A percentile compares a stretch with the other conserved stretches of the same genome.
Evolutionary conservation across 441 rosid genomes (phyloP).

Genomic region (Capsella rubella): DNA sequence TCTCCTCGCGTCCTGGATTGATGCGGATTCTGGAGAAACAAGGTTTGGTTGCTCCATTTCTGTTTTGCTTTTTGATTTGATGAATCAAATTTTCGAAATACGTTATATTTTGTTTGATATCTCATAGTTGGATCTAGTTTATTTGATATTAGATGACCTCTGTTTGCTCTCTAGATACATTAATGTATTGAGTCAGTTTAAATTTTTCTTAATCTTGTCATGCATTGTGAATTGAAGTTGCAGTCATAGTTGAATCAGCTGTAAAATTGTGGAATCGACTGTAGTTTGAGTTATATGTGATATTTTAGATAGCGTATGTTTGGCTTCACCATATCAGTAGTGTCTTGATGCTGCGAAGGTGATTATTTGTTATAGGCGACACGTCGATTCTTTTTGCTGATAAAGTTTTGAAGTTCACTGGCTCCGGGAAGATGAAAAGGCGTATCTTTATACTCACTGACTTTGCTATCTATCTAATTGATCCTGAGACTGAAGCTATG

Average conservation of each 20-base stretch:
- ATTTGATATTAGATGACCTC: not conserved
- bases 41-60: slow-evolving; percentile 50
- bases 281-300: not conserved
- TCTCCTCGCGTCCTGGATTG: slow-evolving; percentile 67
- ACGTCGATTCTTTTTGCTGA: slow-evolving; percentile 79
- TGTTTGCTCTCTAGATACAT: not conserved
- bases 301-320: not conserved
- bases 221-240: slow-evolving; percentile 1
- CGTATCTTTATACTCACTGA: slow-evolving; percentile 79
- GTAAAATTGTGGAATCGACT: not conserved
- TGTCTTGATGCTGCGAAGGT: not conserved
- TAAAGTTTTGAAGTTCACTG: slow-evolving; percentile 89
- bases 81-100: not conserved
- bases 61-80: not conserved
- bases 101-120: not conserved
- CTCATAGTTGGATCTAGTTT: slow-evolving; percentile 22
- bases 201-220: not conserved
- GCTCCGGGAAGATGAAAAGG: slow-evolving; percentile 85
- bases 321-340: not conserved
- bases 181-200: not conserved
- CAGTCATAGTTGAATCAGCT: not conserved
- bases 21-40: slow-evolving; percentile 83
- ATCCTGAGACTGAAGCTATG: slow-evolving; percentile 77
- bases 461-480: slow-evolving; percentile 84
- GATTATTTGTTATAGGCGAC: slow-evolving; percentile 63